Evolutionary conservation across 2,329 filamentous ascomycete species (phyloP).

Genomic region (Rutstroemia sp.): DNA sequence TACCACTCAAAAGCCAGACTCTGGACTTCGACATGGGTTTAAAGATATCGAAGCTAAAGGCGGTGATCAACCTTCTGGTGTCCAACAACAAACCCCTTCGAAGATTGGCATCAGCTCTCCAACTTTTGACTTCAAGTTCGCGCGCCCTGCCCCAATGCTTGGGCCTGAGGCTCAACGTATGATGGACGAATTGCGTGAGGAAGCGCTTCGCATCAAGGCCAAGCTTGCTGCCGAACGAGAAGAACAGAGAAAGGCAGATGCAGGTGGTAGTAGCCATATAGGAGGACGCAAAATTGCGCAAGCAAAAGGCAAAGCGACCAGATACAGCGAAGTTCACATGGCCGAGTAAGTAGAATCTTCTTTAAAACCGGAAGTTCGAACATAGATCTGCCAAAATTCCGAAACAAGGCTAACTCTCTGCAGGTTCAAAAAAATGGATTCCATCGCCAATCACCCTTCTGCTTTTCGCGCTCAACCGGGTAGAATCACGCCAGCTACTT

Average conservation of each 20-base stretch:
- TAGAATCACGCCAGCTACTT: conserved; percentile 42
- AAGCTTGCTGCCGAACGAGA: conserved; percentile 57
- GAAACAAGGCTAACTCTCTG: neutral
- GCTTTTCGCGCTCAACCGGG: conserved; percentile 57
- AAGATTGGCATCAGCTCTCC: conserved; percentile 48
- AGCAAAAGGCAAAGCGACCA: conserved; percentile 67
- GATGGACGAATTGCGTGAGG: conserved; percentile 62
- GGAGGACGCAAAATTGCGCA: conserved; percentile 66
- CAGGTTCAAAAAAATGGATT: conserved; percentile 91
- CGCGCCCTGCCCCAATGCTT: conserved; percentile 46
- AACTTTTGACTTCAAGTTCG: conserved; percentile 59
- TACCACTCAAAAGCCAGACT: conserved; percentile 70
- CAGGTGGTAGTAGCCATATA: conserved; percentile 32
- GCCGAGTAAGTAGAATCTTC: conserved; percentile 39
- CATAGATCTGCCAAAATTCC: neutral
- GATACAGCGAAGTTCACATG: conserved; percentile 82
- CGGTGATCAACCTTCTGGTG: conserved; percentile 33
- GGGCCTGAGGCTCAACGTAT: conserved; percentile 54
- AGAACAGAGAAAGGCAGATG: conserved; percentile 40
- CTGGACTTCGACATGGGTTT: conserved; percentile 76
- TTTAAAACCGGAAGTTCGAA: neutral
- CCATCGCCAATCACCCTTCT: conserved; percentile 80
- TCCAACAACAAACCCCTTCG: conserved; percentile 55
- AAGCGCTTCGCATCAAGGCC: conserved; percentile 64
- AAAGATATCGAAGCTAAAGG: conserved; percentile 50